Evolutionary conservation across 2,329 filamentous ascomycete genomes (phyloP).

Genomic region (Aspergillus sergii): DNA sequence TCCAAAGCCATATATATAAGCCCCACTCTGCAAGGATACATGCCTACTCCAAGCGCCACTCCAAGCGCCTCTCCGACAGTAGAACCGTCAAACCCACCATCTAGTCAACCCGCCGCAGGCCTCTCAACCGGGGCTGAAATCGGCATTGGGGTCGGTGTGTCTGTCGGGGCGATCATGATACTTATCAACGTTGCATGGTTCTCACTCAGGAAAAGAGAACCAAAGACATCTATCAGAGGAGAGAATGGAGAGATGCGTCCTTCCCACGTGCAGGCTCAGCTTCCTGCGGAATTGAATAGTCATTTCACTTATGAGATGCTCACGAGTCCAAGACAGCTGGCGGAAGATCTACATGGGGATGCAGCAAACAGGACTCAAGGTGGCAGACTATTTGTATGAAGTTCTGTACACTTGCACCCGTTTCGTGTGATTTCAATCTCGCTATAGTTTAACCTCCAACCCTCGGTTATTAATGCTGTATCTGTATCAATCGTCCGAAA

Average conservation of each 20-base stretch:
- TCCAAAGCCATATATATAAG: too few species aligned
- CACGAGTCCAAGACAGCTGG: neutral
- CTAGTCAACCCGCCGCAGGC: too few species aligned
- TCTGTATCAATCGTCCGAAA: too few species aligned
- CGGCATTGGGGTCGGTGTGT: too few species aligned
- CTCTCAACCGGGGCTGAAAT: too few species aligned
- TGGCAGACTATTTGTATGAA: fast-evolving
- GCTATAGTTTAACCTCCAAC: too few species aligned
- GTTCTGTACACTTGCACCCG: neutral
- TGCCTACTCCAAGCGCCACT: too few species aligned
- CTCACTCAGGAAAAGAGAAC: neutral
- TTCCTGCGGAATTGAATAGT: neutral
- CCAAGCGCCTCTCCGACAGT: too few species aligned
- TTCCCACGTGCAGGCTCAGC: neutral
- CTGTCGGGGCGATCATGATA: neutral
- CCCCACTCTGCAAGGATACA: too few species aligned
- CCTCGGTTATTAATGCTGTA: too few species aligned
- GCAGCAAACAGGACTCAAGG: neutral
- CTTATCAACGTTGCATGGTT: neutral
- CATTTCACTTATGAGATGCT: neutral
- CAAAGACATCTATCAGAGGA: neutral
- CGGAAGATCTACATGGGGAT: neutral
- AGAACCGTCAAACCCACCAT: too few species aligned
- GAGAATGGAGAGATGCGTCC: neutral
- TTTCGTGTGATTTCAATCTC: too few species aligned